Evolutionary conservation across 2,329 filamentous ascomycete genomes (phyloP), one percentile per base, ranked within the genome.

Genomic region (Metarhizium guizhouense): DNA sequence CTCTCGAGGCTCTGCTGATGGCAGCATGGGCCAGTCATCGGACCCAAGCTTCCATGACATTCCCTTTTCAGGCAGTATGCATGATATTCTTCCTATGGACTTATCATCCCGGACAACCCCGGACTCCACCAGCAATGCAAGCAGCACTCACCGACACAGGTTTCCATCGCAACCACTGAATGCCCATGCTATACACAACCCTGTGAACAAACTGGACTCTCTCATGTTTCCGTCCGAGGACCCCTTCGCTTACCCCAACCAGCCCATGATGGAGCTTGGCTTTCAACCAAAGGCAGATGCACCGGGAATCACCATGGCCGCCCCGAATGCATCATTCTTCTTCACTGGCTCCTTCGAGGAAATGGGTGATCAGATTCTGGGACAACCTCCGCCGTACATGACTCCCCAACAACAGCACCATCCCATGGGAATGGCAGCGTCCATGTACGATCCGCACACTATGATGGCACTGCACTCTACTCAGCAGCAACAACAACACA

Each of bases 191-290:
- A 54, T 65, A 58, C 57, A 70, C 50, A 80, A 74, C 62, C 72
- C 74, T 4, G 74, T 91, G 16, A 81, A 87, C 60, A 87, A 89
- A 65, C 78, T 92, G 6, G 86, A 86, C 57, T 83, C 85, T 3
- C 83, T 92, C 72, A 91, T 93, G 86, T 93, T 93, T 64, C 85
- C 87, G 1, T 86, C 87, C 0, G 80, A 82, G 38, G 88, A 93
- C 63, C 87, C 88, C 0, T 87, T 93, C 59, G 86, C 85, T 0
- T 94, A 93, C 63, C 88, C 87, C 0, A 90, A 86, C 63, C 87
- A 90, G 60, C 84, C 87, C 0, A 82, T 87, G 74, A 84, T 86
- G 73, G 76, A 82, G 61, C 74, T 81, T 45, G 76, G 76, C 10
- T 74, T 69, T 61, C 70, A 70, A 30, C 61, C 65, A 32, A 70